Base-by-base conservation (phyloP, 148 eudicot species). In the Polygonum maritimum region DNA sequence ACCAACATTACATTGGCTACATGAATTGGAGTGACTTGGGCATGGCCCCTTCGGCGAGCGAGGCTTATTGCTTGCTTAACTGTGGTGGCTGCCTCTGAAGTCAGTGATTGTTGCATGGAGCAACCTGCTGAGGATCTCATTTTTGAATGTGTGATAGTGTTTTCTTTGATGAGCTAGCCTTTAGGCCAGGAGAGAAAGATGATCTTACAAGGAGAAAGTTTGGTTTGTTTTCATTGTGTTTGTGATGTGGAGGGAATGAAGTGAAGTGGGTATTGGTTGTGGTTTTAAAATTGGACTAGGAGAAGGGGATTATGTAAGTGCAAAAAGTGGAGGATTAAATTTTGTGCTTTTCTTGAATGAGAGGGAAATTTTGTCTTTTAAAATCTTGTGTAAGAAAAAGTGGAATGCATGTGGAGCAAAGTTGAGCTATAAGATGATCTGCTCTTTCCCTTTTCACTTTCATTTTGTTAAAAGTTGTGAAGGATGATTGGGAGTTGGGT, bases 11-110 rank as follows among this genome's bases (percentile, higher is more conserved):
- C 89, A 18, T 85, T 87, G 3, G 97, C 98, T 1, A 94, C 94
- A 52, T 94, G 98, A 47, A 94, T 87, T 8, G 98, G 98, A 1
- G 95, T 91, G 5, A 94, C 97, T 76, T 94, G 98, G 10, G 98
- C 87, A 81, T 94, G 97, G 33, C 98, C 97, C 74, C 97, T 57
- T 52, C 97, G 70, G 36, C 89, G 86, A 0, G 97, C 97, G 1
- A 94, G 85, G 82, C 44, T 86, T 45, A 91, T 79, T 19, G 98
- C 95, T 82, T 91, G 98, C 80, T 87, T 94, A 2, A 94, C 97
- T 18, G 85, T 79, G 33, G 79, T 78, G 3, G 87, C 83, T 7
- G 98, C 87, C 48, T 94, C 98, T 3, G 84, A 73, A 1, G 93
- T 89, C 75, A 94, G 89, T 16, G 98, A 84, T 51, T 91, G 97